Conservation (phyloP, 2,329 filamentous ascomycete species). For the Kalmusia sp. region DNA sequence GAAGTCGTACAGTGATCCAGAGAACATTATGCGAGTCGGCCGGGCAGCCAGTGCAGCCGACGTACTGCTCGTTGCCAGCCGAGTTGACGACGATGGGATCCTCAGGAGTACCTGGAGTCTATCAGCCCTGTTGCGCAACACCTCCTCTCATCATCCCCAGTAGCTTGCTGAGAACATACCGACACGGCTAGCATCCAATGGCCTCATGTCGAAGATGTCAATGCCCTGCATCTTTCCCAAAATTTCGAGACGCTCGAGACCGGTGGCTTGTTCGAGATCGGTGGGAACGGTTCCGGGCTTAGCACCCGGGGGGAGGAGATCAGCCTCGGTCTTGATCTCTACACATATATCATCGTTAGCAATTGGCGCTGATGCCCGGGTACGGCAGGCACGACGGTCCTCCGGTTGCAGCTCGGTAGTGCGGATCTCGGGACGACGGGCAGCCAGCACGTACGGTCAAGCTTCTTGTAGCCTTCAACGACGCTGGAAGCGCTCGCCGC, state of each 20-base stretch:
- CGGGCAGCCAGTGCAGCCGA: constrained; percentile 93
- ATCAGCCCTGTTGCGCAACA: constrained; percentile 22
- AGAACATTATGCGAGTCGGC: constrained; percentile 88
- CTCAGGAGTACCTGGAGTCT: constrained; percentile 75
- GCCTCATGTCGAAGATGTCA: constrained; percentile 98
- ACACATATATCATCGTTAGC: constrained; percentile 37
- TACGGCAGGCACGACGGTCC: constrained; percentile 9
- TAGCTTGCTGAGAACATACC: constrained; percentile 60
- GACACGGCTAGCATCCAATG: constrained; percentile 86
- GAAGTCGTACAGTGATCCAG: constrained; percentile 81
- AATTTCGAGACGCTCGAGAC: constrained; percentile 98
- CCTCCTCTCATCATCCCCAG: not conserved
- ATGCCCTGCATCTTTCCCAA: constrained; percentile 99
- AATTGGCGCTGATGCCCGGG: constrained; percentile 20
- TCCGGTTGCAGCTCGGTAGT: constrained; percentile 19
- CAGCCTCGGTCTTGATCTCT: constrained; percentile 85
- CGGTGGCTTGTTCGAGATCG: constrained; percentile 94
- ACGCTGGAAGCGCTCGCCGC: constrained; percentile 34
- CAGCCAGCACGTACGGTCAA: constrained; percentile 50
- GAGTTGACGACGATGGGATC: constrained; percentile 88
- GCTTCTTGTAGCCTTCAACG: constrained; percentile 50
- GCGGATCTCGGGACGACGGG: constrained; percentile 18
- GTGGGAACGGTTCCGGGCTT: constrained; percentile 83
- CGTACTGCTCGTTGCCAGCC: constrained; percentile 94
- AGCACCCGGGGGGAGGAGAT: constrained; percentile 86